Base-by-base conservation (phyloP, 192 early-diverging fungal genomes). In the Dimargaris cristalligena region DNA sequence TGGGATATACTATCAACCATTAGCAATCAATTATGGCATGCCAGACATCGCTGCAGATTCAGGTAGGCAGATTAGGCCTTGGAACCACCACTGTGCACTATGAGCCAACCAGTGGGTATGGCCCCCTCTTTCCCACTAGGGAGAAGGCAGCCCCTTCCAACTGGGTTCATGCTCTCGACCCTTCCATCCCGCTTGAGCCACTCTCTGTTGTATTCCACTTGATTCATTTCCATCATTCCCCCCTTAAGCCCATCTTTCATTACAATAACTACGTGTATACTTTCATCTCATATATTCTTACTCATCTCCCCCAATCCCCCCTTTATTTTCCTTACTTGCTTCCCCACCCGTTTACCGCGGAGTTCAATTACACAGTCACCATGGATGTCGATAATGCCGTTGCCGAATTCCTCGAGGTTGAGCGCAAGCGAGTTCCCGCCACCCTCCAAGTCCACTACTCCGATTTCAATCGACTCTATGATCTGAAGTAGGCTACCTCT, bases 401-500 rank as follows among this genome's bases (percentile, higher is more conserved):
- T 44, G 73, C 77, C 67, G 76, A 67, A 18, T 92, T 84, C 59
- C 72, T 94, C 52, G 71, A 76, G 58, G 69, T 78, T 48, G 77
- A 87, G 71, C 75, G 76, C 62, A 63, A 75, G 54, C 72, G 79
- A 34, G 88, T 78, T 2, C 84, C 90, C 16, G 69, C 70, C 14
- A 64, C 74, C 44, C 74, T 96, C n/a, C 77, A 82, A 45, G 75
- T 83, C 44, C 87, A 80, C 68, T 95, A 87, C 71, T 66, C 69
- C 46, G 77, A 79, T 31, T 97, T 96, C 73, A 91, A 91, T 59
- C 88, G 91, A 50, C 74, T 93, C 25, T 92, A 97, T 66, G 96
- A 97, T 71, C 74, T 82, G 65, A 99, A 96, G 92, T 91, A 84
- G 64, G 81, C 70, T n/a, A n/a, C n/a, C n/a, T n/a, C n/a, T n/a